These are phyloP conservation scores for Plantago ovata DNA, from an alignment of 257 asterid genomes.

Conservation along the genomic window DNA sequence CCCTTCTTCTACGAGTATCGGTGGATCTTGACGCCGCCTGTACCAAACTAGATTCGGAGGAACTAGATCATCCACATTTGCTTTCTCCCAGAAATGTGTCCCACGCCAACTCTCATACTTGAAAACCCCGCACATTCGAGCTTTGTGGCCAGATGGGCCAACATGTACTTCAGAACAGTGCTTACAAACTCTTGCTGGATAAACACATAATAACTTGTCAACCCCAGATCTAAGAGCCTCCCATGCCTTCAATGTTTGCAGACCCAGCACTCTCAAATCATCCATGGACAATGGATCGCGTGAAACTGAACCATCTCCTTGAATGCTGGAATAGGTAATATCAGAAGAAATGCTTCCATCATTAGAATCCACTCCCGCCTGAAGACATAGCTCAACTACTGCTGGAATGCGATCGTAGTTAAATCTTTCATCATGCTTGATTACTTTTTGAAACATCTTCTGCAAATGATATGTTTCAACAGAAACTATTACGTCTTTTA, in stretches of 20 bases:
- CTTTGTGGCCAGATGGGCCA: constrained; percentile 80
- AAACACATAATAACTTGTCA: constrained; percentile 53
- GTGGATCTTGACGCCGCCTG: constrained; percentile 73
- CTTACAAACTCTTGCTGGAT: constrained; percentile 76
- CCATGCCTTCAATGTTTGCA: constrained; percentile 64
- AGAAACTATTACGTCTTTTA: constrained; percentile 55
- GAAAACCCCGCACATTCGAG: constrained; percentile 81
- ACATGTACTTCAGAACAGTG: constrained; percentile 82
- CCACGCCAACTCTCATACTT: constrained; percentile 64
- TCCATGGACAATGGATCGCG: constrained; percentile 32
- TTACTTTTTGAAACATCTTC: constrained; percentile 51
- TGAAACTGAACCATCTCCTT: constrained; percentile 4
- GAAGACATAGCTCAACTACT: constrained; percentile 76
- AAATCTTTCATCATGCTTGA: constrained; percentile 66
- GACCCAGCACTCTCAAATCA: constrained; percentile 42
- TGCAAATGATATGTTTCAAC: constrained; percentile 70
- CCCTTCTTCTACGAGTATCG: constrained; percentile 55
- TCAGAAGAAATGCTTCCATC: constrained; percentile 21
- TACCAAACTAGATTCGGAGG: constrained; percentile 71
- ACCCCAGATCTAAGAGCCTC: constrained; percentile 70
- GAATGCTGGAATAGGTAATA: constrained; percentile 12
- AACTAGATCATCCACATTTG: constrained; percentile 68
- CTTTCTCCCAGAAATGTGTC: constrained; percentile 73
- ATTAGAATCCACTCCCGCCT: constrained; percentile 58
- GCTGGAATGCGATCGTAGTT: constrained; percentile 77